These are phyloP conservation scores for Aureobasidium sp. DNA, from an alignment of 2,329 filamentous ascomycete genomes.

Conservation along the genomic window DNA sequence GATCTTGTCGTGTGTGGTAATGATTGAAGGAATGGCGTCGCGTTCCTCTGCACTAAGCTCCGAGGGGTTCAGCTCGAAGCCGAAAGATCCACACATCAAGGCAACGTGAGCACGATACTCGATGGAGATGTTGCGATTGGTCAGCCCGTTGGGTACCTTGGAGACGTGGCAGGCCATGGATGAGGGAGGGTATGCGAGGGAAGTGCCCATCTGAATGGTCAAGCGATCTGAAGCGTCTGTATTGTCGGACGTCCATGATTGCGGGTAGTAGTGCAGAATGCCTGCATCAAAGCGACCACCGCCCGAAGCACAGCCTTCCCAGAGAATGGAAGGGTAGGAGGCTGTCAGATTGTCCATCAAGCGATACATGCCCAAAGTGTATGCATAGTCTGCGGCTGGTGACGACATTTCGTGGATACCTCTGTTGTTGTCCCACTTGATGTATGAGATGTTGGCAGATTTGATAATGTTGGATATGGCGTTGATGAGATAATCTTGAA, in stretches of 20 bases:
- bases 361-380: slow-evolving; percentile 58
- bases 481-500: slow-evolving; percentile 56
- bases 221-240: slow-evolving; percentile 57
- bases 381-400: slow-evolving; percentile 49
- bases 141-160: slow-evolving; percentile 53
- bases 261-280: slow-evolving; percentile 57
- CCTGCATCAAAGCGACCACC: slow-evolving; percentile 60
- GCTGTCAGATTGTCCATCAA: slow-evolving; percentile 55
- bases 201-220: slow-evolving; percentile 58
- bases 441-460: slow-evolving; percentile 49
- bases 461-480: slow-evolving; percentile 49
- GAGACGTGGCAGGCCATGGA: slow-evolving; percentile 62
- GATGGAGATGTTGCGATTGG: slow-evolving; percentile 49
- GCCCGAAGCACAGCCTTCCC: slow-evolving; percentile 60
- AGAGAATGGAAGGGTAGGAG: slow-evolving; percentile 55
- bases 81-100: slow-evolving; percentile 63
- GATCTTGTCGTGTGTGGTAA: slow-evolving; percentile 48
- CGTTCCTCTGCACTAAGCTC: slow-evolving; percentile 47
- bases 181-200: slow-evolving; percentile 54
- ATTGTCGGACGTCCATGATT: slow-evolving; percentile 60
- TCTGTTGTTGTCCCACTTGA: slow-evolving; percentile 65
- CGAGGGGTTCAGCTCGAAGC: slow-evolving; percentile 55
- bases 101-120: slow-evolving; percentile 58
- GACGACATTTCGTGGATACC: slow-evolving; percentile 54
- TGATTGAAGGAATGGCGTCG: slow-evolving; percentile 47